A percentile compares a stretch with the other conserved stretches of the same genome.
phyloP scores from a whole-genome alignment of 345 rosid species.

The Brassica juncea region DNA sequence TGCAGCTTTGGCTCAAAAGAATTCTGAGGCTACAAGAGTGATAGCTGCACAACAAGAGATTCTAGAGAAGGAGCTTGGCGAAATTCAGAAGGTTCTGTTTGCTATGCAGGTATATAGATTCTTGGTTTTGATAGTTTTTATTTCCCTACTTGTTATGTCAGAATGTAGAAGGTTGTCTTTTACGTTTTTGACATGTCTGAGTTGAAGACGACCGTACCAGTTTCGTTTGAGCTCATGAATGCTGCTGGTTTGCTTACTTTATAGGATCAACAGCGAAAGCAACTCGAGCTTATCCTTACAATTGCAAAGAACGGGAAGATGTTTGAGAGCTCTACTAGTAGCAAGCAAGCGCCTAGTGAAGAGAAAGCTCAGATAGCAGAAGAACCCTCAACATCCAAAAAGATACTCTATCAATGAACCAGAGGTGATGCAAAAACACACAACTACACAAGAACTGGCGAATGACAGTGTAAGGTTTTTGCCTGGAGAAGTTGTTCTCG shows the following conservation, averaged over 20 bases:
- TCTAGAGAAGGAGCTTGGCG: conserved; percentile 90
- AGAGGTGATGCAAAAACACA: too few species aligned
- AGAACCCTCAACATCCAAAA: conserved; percentile 34
- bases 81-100: conserved; percentile 84
- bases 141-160: too few species aligned
- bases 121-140: too few species aligned
- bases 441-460: background rate
- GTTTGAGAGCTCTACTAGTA: conserved; percentile 47
- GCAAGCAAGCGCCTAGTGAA: conserved; percentile 36
- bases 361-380: conserved; percentile 33
- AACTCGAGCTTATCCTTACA: conserved; percentile 82
- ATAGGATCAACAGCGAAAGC: conserved; percentile 92
- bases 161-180: background rate
- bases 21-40: conserved; percentile 86
- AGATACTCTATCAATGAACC: conserved; percentile 33
- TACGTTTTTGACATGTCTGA: background rate
- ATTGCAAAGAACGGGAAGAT: conserved; percentile 65
- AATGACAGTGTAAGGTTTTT: background rate
- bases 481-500: conserved; percentile 8
- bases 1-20: conserved; percentile 95
- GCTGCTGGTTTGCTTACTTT: conserved; percentile 33
- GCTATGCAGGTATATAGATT: conserved; percentile 84
- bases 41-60: conserved; percentile 77
- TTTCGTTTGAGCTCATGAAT: conserved; percentile 18
- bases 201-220: background rate